phyloP scores from a whole-genome alignment of 1,284 basidiomycete species.

The Bondarzewia mesenterica region DNA sequence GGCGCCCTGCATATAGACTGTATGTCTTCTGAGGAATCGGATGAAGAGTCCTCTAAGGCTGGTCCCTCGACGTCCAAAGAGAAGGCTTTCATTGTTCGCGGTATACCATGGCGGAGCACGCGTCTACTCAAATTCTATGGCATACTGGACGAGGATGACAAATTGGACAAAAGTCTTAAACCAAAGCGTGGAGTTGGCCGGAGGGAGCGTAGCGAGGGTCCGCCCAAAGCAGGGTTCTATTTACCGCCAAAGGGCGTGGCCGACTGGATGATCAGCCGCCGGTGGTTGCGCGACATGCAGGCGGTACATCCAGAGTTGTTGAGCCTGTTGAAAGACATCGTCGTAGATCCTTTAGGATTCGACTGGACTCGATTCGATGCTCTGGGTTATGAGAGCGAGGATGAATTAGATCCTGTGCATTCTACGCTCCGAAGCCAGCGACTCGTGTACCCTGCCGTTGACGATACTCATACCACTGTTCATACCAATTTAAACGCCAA shows the following conservation, averaged over 20 bases:
- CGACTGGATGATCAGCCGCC: constrained; percentile 68
- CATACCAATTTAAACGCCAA: not conserved
- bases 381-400: constrained; percentile 52
- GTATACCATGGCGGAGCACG: constrained; percentile 53
- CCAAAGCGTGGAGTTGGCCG: constrained; percentile 50
- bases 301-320: constrained; percentile 37
- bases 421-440: constrained; percentile 3
- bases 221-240: constrained; percentile 44
- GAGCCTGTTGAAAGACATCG: constrained; percentile 30
- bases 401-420: constrained; percentile 19
- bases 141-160: constrained; percentile 50
- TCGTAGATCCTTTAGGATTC: constrained; percentile 38
- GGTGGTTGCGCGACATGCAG: constrained; percentile 41
- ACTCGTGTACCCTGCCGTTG: constrained; percentile 1
- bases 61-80: constrained; percentile 17
- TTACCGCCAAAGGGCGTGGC: constrained; percentile 56
- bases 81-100: constrained; percentile 33
- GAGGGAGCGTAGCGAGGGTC: constrained; percentile 45
- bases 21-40: constrained; percentile 74
- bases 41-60: constrained; percentile 33
- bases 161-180: constrained; percentile 31
- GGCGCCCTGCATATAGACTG: constrained; percentile 62
- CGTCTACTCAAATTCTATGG: constrained; percentile 51
- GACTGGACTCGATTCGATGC: constrained; percentile 37
- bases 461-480: not conserved